A percentile compares a stretch with the other conserved stretches of the same genome.
Conservation (phyloP, 2,329 filamentous ascomycete genomes). For the Periglandula ipomoeae region DNA sequence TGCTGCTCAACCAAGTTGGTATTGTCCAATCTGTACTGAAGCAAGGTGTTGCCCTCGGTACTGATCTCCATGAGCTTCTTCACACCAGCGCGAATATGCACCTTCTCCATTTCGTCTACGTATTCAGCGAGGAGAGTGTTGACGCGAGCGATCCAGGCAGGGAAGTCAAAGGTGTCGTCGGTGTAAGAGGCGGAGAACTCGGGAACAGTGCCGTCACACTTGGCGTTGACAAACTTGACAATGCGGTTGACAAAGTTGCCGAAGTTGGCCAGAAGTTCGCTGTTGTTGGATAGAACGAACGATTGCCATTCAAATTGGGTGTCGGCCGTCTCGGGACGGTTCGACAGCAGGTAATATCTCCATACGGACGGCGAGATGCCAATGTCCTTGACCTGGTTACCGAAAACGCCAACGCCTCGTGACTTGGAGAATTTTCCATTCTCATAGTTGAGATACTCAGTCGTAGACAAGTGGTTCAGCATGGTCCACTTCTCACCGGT, state of each 20-base stretch:
- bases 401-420: conserved; percentile 81
- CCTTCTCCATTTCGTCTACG: conserved; percentile 57
- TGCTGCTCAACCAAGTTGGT: conserved; percentile 45
- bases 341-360: conserved; percentile 82
- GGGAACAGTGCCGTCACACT: conserved; percentile 62
- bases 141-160: conserved; percentile 13
- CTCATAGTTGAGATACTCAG: conserved; percentile 81
- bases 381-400: conserved; percentile 79
- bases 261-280: conserved; percentile 69
- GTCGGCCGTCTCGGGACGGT: conserved; percentile 76
- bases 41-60: conserved; percentile 39
- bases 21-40: conserved; percentile 47
- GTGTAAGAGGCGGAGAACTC: conserved; percentile 47
- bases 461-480: conserved; percentile 80
- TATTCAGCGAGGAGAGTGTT: conserved; percentile 60
- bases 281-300: conserved; percentile 81
- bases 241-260: conserved; percentile 68
- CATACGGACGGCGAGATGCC: conserved; percentile 82
- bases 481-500: conserved; percentile 82
- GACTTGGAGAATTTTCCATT: conserved; percentile 91
- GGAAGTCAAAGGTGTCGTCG: conserved; percentile 40
- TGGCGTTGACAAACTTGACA: conserved; percentile 68
- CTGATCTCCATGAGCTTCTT: conserved; percentile 59
- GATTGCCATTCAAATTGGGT: conserved; percentile 83
- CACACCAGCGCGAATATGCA: conserved; percentile 61